A percentile compares a stretch with the other conserved stretches of the same genome.
phyloP scores from a whole-genome alignment of 2,329 filamentous ascomycete species.

The Colletotrichum echinochloae region DNA sequence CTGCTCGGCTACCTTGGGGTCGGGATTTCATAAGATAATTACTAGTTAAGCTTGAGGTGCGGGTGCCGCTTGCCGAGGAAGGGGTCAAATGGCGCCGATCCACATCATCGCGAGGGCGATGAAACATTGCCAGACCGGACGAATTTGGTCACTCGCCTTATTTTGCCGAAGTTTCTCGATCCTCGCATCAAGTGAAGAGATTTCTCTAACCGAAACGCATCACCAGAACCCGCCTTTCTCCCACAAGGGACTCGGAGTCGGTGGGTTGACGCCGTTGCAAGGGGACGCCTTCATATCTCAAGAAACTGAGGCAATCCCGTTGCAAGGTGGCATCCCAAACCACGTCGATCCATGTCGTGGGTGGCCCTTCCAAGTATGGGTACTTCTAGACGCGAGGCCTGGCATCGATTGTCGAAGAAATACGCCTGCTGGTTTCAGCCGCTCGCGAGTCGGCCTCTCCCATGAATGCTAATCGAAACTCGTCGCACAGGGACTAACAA shows the following conservation, averaged over 20 bases:
- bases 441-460: conserved; percentile 27
- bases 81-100: neutral
- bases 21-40: neutral
- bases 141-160: conserved; percentile 16
- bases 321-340: conserved; percentile 2
- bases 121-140: conserved; percentile 33
- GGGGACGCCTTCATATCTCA: conserved; percentile 2
- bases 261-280: neutral
- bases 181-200: conserved; percentile 15
- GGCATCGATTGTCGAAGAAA: neutral
- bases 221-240: conserved; percentile 21
- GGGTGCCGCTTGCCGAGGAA: conserved; percentile 22
- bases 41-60: conserved; percentile 29
- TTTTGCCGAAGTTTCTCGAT: conserved; percentile 20
- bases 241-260: neutral
- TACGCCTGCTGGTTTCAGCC: conserved; percentile 29
- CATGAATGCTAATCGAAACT: conserved; percentile 30
- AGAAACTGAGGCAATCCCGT: neutral
- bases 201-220: conserved; percentile 14
- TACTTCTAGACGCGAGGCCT: conserved; percentile 15
- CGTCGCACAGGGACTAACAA: conserved; percentile 9
- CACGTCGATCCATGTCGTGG: conserved; percentile 18
- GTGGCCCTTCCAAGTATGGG: conserved; percentile 1
- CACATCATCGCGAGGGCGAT: neutral
- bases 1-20: neutral